Conservation (phyloP, 345 rosid species). For the Acer saccharum region DNA sequence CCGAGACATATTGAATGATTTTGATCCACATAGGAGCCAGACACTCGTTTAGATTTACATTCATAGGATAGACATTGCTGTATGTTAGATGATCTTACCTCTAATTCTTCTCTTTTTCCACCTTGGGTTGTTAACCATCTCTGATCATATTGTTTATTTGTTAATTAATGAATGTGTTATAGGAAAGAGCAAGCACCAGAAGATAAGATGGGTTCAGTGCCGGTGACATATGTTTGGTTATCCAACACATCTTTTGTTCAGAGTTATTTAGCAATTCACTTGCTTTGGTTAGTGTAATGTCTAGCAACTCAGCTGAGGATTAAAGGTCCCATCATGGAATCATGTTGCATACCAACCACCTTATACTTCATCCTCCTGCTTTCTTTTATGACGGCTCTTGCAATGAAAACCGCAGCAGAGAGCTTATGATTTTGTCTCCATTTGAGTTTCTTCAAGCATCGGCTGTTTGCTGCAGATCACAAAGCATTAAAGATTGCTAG, state of each 20-base stretch:
- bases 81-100: not conserved
- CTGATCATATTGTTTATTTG: not conserved
- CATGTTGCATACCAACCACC: slow-evolving; percentile 14
- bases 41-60: not conserved
- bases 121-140: not conserved
- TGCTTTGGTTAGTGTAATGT: slow-evolving; percentile 26
- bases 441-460: slow-evolving; percentile 11
- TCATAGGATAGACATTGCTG: not conserved
- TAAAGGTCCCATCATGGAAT: slow-evolving; percentile 20
- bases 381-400: not conserved
- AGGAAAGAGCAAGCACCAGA: slow-evolving; percentile 20
- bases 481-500: not conserved
- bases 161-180: slow-evolving; percentile 10
- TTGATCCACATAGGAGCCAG: not conserved
- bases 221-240: slow-evolving; percentile 8
- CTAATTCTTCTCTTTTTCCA: slow-evolving; percentile 3
- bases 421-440: not conserved
- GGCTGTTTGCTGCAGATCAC: not conserved
- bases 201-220: slow-evolving; percentile 6
- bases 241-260: not conserved
- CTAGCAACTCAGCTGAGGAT: slow-evolving; percentile 24
- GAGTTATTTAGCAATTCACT: slow-evolving; percentile 10
- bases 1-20: not conserved
- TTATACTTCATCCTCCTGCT: slow-evolving; percentile 2
- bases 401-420: not conserved